Evolutionary conservation across 257 asterid genomes (phyloP), one percentile per base, ranked within the genome.

Genomic region (Ehretia macrophylla): DNA sequence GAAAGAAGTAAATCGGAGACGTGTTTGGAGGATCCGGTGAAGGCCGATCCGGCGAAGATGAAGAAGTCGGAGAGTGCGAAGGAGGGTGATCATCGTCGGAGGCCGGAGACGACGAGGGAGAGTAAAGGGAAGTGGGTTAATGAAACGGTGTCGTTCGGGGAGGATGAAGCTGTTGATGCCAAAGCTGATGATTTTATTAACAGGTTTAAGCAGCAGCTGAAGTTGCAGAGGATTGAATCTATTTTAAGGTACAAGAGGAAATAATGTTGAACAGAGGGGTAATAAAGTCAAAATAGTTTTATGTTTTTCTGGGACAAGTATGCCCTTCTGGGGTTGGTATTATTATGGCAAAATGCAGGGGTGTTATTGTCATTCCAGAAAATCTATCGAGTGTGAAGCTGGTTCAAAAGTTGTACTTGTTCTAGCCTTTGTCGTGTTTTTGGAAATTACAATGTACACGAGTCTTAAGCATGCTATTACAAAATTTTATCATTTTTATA

Each of bases 141-240:
- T 10, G 47, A 17, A 65, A 17, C 55, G 62, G 13, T 52, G 68
- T 8, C 19, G 23, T 9, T 17, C 11, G 78, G 23, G 23, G 86
- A 42, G 0, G 89, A 86, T 32, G 87, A 75, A 38, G 82, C 64
- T 22, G 87, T 83, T 42, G 87, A 86, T 45, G 73, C 55, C 56
- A 83, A 60, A 51, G 92, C 92, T 6, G 88, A 79, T 46, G 89
- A 81, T 47, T 86, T 86, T 47, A 86, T 86, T 21, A 79, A 74
- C 64, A 76, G 64, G 22, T 86, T 86, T 27, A 63, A 81, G 78
- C 84, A 83, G 58, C 87, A 86, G 75, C 59, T 86, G 70, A 83
- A 75, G 67, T 20, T 83, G 66, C 92, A 86, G 75, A 77, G 95
- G 64, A 37, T 77, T 32, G 76, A 86, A 14, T 86, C 92, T 21